Evolutionary conservation across 2,329 filamentous ascomycete genomes (phyloP).

Genomic region (Phoma sp.): DNA sequence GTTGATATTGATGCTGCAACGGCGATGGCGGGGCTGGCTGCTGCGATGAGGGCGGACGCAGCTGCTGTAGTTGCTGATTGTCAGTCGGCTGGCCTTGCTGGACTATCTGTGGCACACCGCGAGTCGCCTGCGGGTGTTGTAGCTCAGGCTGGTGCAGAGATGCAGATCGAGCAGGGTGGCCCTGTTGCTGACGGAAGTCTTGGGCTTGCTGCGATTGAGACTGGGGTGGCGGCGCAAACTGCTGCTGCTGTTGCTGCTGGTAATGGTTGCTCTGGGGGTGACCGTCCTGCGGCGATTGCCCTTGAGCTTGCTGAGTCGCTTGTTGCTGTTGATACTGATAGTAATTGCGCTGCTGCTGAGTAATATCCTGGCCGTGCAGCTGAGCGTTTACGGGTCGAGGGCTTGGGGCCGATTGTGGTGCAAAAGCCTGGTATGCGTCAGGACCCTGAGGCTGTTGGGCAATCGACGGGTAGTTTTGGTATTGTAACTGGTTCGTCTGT

Average conservation of each 20-base stretch:
- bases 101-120: slow-evolving; percentile 38
- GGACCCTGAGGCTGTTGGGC: slow-evolving; percentile 28
- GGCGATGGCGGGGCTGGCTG: slow-evolving; percentile 45
- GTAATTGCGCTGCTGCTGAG: slow-evolving; percentile 38
- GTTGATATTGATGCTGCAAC: slow-evolving; percentile 41
- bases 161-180: slow-evolving; percentile 31
- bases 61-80: slow-evolving; percentile 38
- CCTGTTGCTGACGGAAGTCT: slow-evolving; percentile 36
- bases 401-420: slow-evolving; percentile 40
- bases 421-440: slow-evolving; percentile 42
- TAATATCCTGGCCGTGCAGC: slow-evolving; percentile 35
- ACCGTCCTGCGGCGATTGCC: slow-evolving; percentile 34
- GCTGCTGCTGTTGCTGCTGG: slow-evolving; percentile 29
- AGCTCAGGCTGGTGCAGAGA: slow-evolving; percentile 43
- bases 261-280: slow-evolving; percentile 34
- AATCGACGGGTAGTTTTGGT: slow-evolving; percentile 41
- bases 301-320: slow-evolving; percentile 30
- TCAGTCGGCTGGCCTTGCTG: slow-evolving; percentile 38
- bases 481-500: slow-evolving; percentile 29
- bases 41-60: slow-evolving; percentile 43
- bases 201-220: slow-evolving; percentile 41
- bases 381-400: slow-evolving; percentile 37
- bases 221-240: slow-evolving; percentile 33
- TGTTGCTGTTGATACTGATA: slow-evolving; percentile 43
- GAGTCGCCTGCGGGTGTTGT: slow-evolving; percentile 40